phyloP scores from a whole-genome alignment of 2,329 filamentous ascomycete species.

The Fusarium duplospermum region DNA sequence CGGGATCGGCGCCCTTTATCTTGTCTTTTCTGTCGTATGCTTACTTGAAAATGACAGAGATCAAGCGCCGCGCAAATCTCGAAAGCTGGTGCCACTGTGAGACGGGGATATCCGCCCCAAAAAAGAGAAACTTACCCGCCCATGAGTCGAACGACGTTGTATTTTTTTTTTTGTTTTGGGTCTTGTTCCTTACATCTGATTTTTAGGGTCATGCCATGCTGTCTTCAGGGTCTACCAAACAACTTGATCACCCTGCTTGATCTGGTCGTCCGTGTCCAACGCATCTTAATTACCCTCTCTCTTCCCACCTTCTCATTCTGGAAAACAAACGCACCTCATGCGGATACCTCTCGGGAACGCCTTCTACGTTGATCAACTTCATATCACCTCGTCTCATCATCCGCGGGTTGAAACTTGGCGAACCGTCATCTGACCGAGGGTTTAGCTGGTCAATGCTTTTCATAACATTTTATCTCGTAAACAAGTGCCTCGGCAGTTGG shows the following conservation, averaged over 20 bases:
- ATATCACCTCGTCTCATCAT: background rate
- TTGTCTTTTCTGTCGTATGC: background rate
- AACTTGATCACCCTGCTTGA: background rate
- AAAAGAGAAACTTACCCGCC: background rate
- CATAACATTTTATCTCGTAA: background rate
- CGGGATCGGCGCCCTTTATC: conserved; percentile 7
- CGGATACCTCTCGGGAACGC: background rate
- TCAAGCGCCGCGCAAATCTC: background rate
- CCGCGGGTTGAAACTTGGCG: background rate
- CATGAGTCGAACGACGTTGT: background rate
- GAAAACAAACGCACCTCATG: background rate
- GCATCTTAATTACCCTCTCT: background rate
- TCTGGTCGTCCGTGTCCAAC: background rate
- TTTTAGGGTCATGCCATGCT: background rate
- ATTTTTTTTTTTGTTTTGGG: background rate
- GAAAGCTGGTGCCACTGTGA: background rate
- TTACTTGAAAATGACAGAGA: background rate
- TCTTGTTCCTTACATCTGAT: background rate
- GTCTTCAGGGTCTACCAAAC: background rate
- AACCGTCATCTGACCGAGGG: background rate
- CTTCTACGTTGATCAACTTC: background rate
- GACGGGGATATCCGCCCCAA: background rate
- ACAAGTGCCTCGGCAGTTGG: background rate
- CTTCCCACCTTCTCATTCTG: background rate
- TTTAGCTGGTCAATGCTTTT: background rate